These are phyloP conservation scores for Ganoderma multipileum DNA, from an alignment of 1,284 basidiomycete species.

Conservation along the genomic window DNA sequence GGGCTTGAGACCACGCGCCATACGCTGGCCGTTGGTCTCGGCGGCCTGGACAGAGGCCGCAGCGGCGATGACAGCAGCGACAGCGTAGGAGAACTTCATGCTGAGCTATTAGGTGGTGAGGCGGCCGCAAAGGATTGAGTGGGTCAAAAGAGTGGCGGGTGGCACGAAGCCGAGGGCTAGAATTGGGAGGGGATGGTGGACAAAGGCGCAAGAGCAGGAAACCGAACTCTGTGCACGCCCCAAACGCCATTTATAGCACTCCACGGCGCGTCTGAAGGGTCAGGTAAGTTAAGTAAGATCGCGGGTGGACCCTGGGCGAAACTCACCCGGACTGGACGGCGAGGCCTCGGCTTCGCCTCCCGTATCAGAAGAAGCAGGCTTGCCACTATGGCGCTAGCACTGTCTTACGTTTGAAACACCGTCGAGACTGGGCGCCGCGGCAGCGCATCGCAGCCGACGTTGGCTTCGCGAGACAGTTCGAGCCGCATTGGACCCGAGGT, in stretches of 20 bases:
- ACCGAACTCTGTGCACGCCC: not conserved
- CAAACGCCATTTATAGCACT: slow-evolving; percentile 15
- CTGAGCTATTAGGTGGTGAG: slow-evolving; percentile 8
- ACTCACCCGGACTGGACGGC: not conserved
- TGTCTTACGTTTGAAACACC: slow-evolving; percentile 21
- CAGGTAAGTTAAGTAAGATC: not conserved
- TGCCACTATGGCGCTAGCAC: slow-evolving; percentile 4
- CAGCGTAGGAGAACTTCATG: slow-evolving; percentile 57
- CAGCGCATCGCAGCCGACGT: slow-evolving; percentile 1
- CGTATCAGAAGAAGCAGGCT: slow-evolving; percentile 21
- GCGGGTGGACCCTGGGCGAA: not conserved
- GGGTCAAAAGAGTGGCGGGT: slow-evolving; percentile 23
- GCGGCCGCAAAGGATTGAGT: slow-evolving; percentile 23
- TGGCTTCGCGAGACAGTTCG: not conserved
- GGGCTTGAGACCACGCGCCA: slow-evolving; percentile 29
- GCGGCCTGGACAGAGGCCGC: slow-evolving; percentile 52
- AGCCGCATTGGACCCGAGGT: not conserved
- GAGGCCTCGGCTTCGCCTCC: slow-evolving; percentile 21
- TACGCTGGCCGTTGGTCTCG: slow-evolving; percentile 58
- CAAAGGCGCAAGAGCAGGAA: slow-evolving; percentile 16
- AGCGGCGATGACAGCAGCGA: slow-evolving; percentile 47
- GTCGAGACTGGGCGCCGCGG: slow-evolving; percentile 9
- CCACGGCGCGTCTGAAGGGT: not conserved
- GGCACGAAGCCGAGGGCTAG: slow-evolving; percentile 21
- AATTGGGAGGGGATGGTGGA: not conserved